Evolutionary conservation across 2,329 filamentous ascomycete species (phyloP), one percentile per base, ranked within the genome.

Genomic region (Arachnomyces sp.): DNA sequence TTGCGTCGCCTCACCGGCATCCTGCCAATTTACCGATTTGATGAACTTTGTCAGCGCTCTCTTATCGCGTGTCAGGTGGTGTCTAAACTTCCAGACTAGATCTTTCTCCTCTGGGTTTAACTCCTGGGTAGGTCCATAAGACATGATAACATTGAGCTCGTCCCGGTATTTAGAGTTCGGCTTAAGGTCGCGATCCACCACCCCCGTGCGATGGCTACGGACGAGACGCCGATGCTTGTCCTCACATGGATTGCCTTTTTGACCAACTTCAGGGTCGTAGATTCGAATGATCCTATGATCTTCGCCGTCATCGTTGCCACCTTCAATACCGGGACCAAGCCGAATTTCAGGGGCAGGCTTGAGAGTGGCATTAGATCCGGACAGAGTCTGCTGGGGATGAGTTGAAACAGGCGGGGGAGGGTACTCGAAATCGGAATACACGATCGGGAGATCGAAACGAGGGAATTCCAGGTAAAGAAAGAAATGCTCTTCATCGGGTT

Each of bases 101-200:
- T 98, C 92, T 57, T 94, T 93, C 62, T 98, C 92, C 59, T 95
- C 89, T 0, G 87, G 78, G 1, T 80, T 87, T 16, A 98, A 72
- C 35, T 85, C 77, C 47, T 95, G 88, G 0, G 90, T 95, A 3
- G 92, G 92, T 5, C 90, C 88, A 55, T 95, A 95, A 2, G 84
- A 82, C 69, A 96, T 81, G 50, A 98, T 89, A 33, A 78, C 72
- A 56, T 96, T 95, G 25, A 98, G 71, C 61, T 95, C 89, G 61
- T 98, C 92, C 43, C 92, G 80, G 41, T 93, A 87, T 65, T 95
- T 94, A 21, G 92, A 86, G 53, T 98, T 96, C 0, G 92, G 92
- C 58, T 95, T 95, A 46, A 95, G 71, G 59, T 98, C 92, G 50
- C 92, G 85, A 62, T 98, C 93, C 48, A 96, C 71, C 34, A 92